Evolutionary conservation across 345 rosid species (phyloP).

Genomic region (Moricandia moricandioides): DNA sequence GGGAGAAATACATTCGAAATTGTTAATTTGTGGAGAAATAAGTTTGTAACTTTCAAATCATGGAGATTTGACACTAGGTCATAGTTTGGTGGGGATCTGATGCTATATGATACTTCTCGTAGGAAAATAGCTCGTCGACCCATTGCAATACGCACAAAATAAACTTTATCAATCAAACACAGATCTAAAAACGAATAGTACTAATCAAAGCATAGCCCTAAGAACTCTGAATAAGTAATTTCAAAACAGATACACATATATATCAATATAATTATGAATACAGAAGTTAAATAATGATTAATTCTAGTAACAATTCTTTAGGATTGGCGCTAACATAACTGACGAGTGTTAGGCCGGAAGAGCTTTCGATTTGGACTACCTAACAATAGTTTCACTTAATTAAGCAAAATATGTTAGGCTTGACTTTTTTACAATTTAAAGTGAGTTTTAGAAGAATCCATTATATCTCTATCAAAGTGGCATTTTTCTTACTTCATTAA

Average conservation of each 20-base stretch:
- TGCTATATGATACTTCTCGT: too few species aligned
- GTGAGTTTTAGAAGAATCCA: slow-evolving; percentile 20
- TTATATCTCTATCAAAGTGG: slow-evolving; percentile 16
- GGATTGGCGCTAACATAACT: slow-evolving; percentile 7
- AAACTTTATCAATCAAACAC: too few species aligned
- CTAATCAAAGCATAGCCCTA: too few species aligned
- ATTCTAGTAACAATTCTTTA: neutral
- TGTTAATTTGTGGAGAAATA: too few species aligned
- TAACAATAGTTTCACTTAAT: slow-evolving; percentile 31
- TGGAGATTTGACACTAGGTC: too few species aligned
- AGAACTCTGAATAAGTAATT: neutral
- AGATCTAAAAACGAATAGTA: too few species aligned
- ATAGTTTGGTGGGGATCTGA: too few species aligned
- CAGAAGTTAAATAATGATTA: neutral
- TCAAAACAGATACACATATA: neutral
- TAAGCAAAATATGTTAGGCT: slow-evolving; percentile 37
- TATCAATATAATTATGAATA: neutral
- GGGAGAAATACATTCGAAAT: too few species aligned
- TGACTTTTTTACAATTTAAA: slow-evolving; percentile 8
- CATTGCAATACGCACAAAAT: too few species aligned
- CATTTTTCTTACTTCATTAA: slow-evolving; percentile 18
- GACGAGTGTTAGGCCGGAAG: slow-evolving; percentile 29
- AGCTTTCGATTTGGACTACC: slow-evolving; percentile 28
- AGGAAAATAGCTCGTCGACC: too few species aligned
- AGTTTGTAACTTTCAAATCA: too few species aligned